Base-by-base conservation (phyloP, 768 basidiomycete species). In the Serendipita vermifera region DNA sequence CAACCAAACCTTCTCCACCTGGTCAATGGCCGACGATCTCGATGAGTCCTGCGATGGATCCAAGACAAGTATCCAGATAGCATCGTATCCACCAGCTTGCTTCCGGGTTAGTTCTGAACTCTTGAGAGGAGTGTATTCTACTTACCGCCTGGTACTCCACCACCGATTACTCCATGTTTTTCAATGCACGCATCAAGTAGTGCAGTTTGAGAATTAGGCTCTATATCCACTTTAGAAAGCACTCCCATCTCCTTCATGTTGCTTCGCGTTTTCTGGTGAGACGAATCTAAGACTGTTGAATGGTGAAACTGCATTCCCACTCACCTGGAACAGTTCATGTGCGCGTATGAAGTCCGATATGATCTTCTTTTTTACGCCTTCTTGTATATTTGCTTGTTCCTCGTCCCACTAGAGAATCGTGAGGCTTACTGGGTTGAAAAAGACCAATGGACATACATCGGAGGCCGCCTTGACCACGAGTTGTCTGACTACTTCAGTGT, bases 141-240 rank as follows among this genome's bases (percentile, higher is more conserved):
- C 85, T 62, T 64, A 92, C 93, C 93, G 38, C 96, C 96, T 4
- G 96, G 96, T 3, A 98, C 96, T 17, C 94, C 94, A 24, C 92
- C 93, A 20, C 89, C 91, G 35, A 98, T 76, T 15, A 97, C 83
- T 27, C 96, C 96, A 2, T 85, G 80, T 61, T 85, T 76, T 13
- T 76, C 70, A 14, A 85, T 72, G 59, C 90, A 94, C 3, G 74
- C 72, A 65, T 98, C 80, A 46, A 99, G 75, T 20, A 99, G 77
- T 38, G 72, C 68, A 0, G 90, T 93, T 68, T 99, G 96, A 66
- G 85, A 81, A 3, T 74, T 68, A 1, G 96, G 96, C 68, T 99
- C 96, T 59, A 99, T 93, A 15, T 87, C 85, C 3, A 93, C 91
- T 15, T 72, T 79, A 0, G 86, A 78, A 2, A 74, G 68, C 5